phyloP scores from a whole-genome alignment of 805 yeast genomes.

The Candida lessepsii region DNA sequence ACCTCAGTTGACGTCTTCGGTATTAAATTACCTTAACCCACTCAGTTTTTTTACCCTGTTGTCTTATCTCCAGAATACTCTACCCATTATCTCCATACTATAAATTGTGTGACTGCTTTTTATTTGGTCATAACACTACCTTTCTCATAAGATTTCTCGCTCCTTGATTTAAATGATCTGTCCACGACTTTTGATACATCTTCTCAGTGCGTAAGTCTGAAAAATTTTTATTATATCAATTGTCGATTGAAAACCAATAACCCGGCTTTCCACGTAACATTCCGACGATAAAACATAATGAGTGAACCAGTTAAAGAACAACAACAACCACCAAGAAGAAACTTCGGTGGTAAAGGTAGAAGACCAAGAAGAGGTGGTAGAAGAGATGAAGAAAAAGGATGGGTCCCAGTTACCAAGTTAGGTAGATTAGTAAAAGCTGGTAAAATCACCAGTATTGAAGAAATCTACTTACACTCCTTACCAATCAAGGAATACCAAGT shows the following conservation, averaged over 20 bases:
- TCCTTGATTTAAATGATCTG: too few relatives aligned
- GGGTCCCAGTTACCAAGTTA: conserved; percentile 99
- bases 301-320: conserved; percentile 26
- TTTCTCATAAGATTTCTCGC: too few relatives aligned
- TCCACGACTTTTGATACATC: conserved; percentile 4
- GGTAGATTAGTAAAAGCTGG: conserved; percentile 99
- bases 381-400: conserved; percentile 93
- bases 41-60: too few relatives aligned
- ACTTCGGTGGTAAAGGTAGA: conserved; percentile 59
- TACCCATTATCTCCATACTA: too few relatives aligned
- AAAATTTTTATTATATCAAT: conserved; percentile 11
- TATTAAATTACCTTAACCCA: too few relatives aligned
- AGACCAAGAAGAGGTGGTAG: conserved; percentile 52
- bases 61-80: too few relatives aligned
- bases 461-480: conserved; percentile 98
- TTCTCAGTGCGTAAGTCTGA: neutral
- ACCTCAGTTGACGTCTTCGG: too few relatives aligned
- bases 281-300: conserved; percentile 44
- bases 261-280: conserved; percentile 74
- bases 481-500: conserved; percentile 99
- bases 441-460: conserved; percentile 94
- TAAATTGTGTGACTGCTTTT: too few relatives aligned
- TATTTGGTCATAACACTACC: too few relatives aligned
- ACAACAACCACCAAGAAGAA: conserved; percentile 44
- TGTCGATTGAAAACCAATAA: conserved; percentile 66